Conservation (phyloP, 1,284 basidiomycete species). For the Ceratobasidium sp. region DNA sequence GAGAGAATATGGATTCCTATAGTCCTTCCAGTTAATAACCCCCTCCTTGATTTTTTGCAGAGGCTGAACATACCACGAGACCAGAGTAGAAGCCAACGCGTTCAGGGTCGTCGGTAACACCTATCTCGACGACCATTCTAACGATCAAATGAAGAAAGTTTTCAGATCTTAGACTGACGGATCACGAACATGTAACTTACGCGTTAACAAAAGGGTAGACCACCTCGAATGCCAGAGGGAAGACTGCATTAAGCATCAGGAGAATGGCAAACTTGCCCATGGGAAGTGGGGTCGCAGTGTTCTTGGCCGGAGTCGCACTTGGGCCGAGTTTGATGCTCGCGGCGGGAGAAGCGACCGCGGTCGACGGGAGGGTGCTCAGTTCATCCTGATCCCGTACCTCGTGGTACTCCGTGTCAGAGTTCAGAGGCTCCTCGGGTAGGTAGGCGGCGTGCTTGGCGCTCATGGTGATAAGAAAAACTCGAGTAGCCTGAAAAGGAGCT, state of each 20-base stretch:
- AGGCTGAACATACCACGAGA: constrained; percentile 24
- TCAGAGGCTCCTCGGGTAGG: constrained; percentile 27
- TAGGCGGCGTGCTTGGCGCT: constrained; percentile 1
- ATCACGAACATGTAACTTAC: constrained; percentile 5
- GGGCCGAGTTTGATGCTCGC: constrained; percentile 27
- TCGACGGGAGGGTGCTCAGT: background rate
- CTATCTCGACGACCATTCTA: constrained; percentile 36
- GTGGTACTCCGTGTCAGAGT: constrained; percentile 6
- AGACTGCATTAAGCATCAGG: constrained; percentile 30
- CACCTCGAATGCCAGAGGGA: constrained; percentile 31
- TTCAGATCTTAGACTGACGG: background rate
- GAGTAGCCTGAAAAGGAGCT: background rate
- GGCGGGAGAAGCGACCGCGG: constrained; percentile 18
- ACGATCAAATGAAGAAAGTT: background rate
- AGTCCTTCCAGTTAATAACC: background rate
- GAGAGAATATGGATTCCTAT: constrained; percentile 31
- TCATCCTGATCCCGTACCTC: constrained; percentile 11
- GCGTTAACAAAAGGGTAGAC: constrained; percentile 37
- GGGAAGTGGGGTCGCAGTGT: constrained; percentile 19
- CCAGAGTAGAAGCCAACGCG: constrained; percentile 43
- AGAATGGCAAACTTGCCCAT: constrained; percentile 29
- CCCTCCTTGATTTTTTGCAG: background rate
- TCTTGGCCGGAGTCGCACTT: background rate
- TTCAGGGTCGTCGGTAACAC: constrained; percentile 40
- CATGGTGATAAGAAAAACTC: background rate